Evolutionary conservation across 768 basidiomycete genomes (phyloP), one percentile per base, ranked within the genome.

Genomic region (Amyloporia xantha): DNA sequence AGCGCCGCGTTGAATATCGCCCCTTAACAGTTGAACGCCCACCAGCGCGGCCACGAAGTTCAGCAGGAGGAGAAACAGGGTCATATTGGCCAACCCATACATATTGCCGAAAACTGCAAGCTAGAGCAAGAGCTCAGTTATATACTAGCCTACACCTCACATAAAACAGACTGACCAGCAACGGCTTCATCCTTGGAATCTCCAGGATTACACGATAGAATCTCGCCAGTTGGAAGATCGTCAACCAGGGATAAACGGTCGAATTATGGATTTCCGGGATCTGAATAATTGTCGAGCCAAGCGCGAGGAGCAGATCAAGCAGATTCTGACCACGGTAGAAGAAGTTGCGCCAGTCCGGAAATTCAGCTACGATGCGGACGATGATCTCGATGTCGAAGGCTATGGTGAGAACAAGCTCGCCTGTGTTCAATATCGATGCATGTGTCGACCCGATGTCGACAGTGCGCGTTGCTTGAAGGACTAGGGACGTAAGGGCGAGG

Each of bases 171-270:
- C 81, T 49, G 49, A 94, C 91, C 70, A 97, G 65, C 25, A 97
- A 68, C 1, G 86, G 88, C 54, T 79, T 85, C 91, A 96, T 96
- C 48, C 90, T 72, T 0, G 93, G 95, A 17, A 96, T 79, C 41
- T 84, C 86, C 44, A 97, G 63, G 58, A 98, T 91, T 39, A 96
- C 90, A 2, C 94, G 74, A 64, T 98, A 96, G 69, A 95, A 97
- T 58, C 94, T 73, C 56, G 73, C 72, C 12, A 96, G 70, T 62
- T 91, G 89, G 58, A 97, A 88, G 25, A 87, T 75, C 2, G 90
- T 95, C 55, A 96, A 75, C 95, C 95, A 98, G 0, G 84, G 78
- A 59, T 94, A 95, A 2, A 82, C 71, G 5, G 57, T 50, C 4
- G 84, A 83, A 7, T 73, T 52, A 46, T 77, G 75, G 20, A 98